Conservation (phyloP, 139 green algal species). For the Tetradesmus obliquus region DNA sequence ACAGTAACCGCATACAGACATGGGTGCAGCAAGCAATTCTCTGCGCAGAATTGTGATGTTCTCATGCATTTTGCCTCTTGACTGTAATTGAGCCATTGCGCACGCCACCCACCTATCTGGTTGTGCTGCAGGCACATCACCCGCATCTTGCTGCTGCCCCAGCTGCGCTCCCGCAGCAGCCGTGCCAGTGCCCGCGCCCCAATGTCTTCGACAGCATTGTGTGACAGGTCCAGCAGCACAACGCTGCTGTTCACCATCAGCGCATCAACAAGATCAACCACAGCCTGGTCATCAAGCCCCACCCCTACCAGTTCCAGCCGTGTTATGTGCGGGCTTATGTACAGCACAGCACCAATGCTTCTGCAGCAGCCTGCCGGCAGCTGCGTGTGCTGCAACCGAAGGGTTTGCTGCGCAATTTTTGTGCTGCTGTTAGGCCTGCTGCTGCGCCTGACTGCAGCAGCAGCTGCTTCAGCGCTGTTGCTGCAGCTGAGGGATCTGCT, state of each 20-base stretch:
- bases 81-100: not conserved
- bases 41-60: too few species aligned
- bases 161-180: not conserved
- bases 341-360: constrained; percentile 29
- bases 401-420: not conserved
- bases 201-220: constrained; percentile 13
- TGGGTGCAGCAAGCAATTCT: too few species aligned
- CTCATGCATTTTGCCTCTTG: too few species aligned
- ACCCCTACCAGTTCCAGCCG: not conserved
- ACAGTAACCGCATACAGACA: too few species aligned
- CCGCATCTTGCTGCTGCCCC: constrained; percentile 6
- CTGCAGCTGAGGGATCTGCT: not conserved
- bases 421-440: not conserved
- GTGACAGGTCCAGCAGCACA: constrained; percentile 4
- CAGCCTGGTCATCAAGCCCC: constrained; percentile 1
- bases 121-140: constrained; percentile 19
- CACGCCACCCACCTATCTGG: not conserved
- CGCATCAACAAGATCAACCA: constrained; percentile 31
- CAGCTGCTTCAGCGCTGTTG: not conserved
- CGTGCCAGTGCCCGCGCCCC: constrained; percentile 14
- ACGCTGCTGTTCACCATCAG: constrained; percentile 30
- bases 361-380: constrained; percentile 21
- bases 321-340: constrained; percentile 6
- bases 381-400: constrained; percentile 18
- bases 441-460: not conserved